phyloP scores from a whole-genome alignment of 371 early-diverging fungal species.

The Mucor racemosus region DNA sequence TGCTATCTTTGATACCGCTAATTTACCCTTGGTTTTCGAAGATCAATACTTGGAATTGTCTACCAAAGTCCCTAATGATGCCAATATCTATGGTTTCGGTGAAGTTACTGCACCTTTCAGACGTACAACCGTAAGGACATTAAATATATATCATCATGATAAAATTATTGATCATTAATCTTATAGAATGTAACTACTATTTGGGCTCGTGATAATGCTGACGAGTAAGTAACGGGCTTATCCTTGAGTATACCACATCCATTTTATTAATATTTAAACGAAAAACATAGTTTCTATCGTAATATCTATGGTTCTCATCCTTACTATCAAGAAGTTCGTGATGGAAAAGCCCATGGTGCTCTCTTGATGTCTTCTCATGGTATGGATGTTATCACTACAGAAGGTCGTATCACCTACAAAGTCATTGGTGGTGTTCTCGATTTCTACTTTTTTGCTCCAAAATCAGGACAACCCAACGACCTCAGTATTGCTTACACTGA shows the following conservation, averaged over 20 bases:
- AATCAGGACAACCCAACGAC: slow-evolving; percentile 48
- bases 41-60: slow-evolving; percentile 73
- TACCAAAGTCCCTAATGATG: slow-evolving; percentile 51
- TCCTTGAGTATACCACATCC: too few species aligned
- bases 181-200: slow-evolving; percentile 44
- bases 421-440: slow-evolving; percentile 73
- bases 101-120: slow-evolving; percentile 62
- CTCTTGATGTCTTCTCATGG: slow-evolving; percentile 71
- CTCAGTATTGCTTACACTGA: slow-evolving; percentile 71
- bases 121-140: slow-evolving; percentile 35
- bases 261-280: too few species aligned
- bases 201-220: slow-evolving; percentile 65
- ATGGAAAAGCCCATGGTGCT: slow-evolving; percentile 61
- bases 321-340: slow-evolving; percentile 71
- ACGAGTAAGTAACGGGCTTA: slow-evolving; percentile 28
- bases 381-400: slow-evolving; percentile 71
- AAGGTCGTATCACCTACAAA: slow-evolving; percentile 64
- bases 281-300: slow-evolving; percentile 36
- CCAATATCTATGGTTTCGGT: slow-evolving; percentile 77
- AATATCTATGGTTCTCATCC: slow-evolving; percentile 79
- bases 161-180: too few species aligned
- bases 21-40: slow-evolving; percentile 65
- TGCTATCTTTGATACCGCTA: slow-evolving; percentile 63
- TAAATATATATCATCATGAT: too few species aligned
- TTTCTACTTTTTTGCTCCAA: slow-evolving; percentile 66